A percentile compares a stretch with the other conserved stretches of the same genome.
Evolutionary conservation across 108 stramenopile genomes (phyloP).

Genomic region (Parietichytrium sp.): DNA sequence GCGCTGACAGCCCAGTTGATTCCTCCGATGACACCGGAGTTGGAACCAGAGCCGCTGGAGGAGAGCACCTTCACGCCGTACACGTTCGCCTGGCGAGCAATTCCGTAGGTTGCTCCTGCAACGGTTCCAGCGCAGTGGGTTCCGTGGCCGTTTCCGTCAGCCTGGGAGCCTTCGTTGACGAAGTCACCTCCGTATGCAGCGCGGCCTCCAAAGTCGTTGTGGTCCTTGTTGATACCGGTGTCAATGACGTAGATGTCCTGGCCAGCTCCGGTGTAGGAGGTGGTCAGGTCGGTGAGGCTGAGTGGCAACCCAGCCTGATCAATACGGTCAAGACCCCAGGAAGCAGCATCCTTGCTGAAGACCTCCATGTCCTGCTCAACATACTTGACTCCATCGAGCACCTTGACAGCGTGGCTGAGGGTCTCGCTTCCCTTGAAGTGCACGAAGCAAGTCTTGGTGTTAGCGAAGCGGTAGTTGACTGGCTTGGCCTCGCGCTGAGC

Average conservation of each 20-base stretch:
- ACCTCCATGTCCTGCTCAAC: neutral
- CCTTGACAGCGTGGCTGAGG: neutral
- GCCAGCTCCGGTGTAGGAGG: neutral
- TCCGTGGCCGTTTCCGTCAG: constrained; percentile 40
- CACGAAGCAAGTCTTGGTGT: neutral
- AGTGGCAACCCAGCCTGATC: constrained; percentile 1
- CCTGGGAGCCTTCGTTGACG: neutral
- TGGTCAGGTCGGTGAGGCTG: neutral
- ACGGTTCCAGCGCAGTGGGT: constrained; percentile 47
- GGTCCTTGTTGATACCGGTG: neutral
- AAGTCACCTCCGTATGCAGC: neutral
- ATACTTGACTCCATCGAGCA: neutral
- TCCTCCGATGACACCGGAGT: neutral
- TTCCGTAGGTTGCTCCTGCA: constrained; percentile 16
- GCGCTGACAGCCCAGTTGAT: neutral
- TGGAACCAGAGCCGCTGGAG: neutral
- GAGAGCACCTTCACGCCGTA: constrained; percentile 16
- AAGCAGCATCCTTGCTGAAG: neutral
- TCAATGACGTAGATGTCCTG: neutral
- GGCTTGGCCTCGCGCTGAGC: too few relatives aligned
- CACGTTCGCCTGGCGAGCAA: neutral
- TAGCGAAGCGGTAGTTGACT: neutral
- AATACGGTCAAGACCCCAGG: constrained; percentile 39
- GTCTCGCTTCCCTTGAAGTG: neutral
- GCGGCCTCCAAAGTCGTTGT: neutral